phyloP scores from a whole-genome alignment of 441 rosid genomes.

The Brassica hybrid region DNA sequence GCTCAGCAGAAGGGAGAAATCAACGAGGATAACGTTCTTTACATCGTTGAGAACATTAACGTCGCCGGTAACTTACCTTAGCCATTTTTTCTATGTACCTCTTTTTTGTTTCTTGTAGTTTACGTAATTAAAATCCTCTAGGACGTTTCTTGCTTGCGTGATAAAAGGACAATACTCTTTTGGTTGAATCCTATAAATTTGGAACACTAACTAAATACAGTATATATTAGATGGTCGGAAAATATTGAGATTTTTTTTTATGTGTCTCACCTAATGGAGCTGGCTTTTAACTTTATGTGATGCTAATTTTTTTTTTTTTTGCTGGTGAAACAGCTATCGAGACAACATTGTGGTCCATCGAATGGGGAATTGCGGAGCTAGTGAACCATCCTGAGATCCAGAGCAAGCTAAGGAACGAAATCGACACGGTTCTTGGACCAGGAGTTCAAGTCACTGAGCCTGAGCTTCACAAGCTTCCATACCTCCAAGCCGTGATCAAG shows the following conservation, averaged over 20 bases:
- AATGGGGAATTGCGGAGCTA: constrained; percentile 92
- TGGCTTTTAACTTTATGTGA: neutral
- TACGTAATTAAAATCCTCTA: neutral
- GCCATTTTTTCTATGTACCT: neutral
- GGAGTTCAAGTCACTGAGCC: constrained; percentile 84
- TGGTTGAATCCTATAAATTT: neutral
- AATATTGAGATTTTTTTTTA: neutral
- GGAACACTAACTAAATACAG: neutral
- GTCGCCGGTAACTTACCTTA: neutral
- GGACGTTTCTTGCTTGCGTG: neutral
- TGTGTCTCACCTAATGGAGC: neutral
- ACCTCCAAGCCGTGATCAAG: constrained; percentile 90
- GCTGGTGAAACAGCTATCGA: constrained; percentile 71
- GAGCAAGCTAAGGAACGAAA: constrained; percentile 68
- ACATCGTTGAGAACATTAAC: constrained; percentile 96
- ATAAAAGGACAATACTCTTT: neutral
- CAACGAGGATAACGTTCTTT: constrained; percentile 91
- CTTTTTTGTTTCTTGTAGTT: neutral
- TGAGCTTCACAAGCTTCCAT: constrained; percentile 72
- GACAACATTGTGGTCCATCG: constrained; percentile 93
- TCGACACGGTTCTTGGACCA: constrained; percentile 76
- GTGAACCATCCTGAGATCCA: constrained; percentile 92
- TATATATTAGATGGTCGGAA: neutral
- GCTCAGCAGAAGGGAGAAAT: constrained; percentile 95
- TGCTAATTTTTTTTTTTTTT: neutral